phyloP scores from a whole-genome alignment of 176 grass and related monocot genomes.

The Typha latifolia region DNA sequence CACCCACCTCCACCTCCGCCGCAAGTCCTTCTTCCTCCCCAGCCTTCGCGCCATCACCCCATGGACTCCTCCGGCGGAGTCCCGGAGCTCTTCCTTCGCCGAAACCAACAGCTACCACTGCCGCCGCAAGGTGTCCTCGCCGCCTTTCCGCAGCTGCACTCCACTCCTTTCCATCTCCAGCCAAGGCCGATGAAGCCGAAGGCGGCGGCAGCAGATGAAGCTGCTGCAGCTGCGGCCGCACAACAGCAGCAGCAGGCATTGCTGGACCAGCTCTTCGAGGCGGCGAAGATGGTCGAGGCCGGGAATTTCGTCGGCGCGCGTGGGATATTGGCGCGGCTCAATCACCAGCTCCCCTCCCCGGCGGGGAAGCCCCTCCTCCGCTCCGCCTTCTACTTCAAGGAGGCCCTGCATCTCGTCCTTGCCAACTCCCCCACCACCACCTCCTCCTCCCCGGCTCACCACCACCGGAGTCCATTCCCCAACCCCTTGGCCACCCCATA shows the following conservation, averaged over 20 bases:
- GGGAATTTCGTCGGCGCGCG: slow-evolving; percentile 63
- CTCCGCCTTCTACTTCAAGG: slow-evolving; percentile 91
- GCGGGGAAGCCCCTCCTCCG: slow-evolving; percentile 85
- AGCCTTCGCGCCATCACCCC: slow-evolving; percentile 45
- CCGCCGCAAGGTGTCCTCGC: neutral
- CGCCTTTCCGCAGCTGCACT: slow-evolving; percentile 25
- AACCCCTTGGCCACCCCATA: slow-evolving; percentile 23
- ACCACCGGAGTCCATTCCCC: neutral
- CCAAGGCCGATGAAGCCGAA: slow-evolving; percentile 28
- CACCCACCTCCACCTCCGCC: slow-evolving; percentile 14
- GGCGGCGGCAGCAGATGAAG: slow-evolving; percentile 17
- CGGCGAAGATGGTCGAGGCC: slow-evolving; percentile 69
- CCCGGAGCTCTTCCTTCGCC: slow-evolving; percentile 36
- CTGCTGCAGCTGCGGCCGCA: slow-evolving; percentile 36
- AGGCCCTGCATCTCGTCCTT: slow-evolving; percentile 66
- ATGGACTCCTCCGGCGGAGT: slow-evolving; percentile 20
- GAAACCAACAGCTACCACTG: slow-evolving; percentile 16
- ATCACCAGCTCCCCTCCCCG: slow-evolving; percentile 82
- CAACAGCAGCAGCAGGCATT: slow-evolving; percentile 14
- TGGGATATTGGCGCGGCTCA: slow-evolving; percentile 99
- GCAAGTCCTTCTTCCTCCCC: slow-evolving; percentile 31
- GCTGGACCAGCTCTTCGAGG: slow-evolving; percentile 48
- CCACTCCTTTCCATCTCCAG: slow-evolving; percentile 50
- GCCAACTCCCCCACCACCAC: slow-evolving; percentile 20
- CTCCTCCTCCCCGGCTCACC: slow-evolving; percentile 5